Evolutionary conservation across 2,329 filamentous ascomycete species (phyloP).

Genomic region (Chrysosporium queenslandicum): DNA sequence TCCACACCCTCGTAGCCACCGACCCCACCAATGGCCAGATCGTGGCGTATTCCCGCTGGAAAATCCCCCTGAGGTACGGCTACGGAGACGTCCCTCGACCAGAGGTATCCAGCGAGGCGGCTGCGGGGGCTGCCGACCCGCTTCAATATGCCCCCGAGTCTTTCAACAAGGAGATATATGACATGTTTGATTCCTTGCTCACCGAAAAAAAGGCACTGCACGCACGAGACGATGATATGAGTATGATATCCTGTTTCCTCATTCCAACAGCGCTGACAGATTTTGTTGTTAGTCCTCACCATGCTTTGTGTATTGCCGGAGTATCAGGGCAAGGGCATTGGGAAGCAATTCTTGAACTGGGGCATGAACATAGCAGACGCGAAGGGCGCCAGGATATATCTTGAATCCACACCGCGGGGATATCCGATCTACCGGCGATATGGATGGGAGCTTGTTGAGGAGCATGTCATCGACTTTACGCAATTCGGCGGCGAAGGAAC

Average conservation of each 20-base stretch:
- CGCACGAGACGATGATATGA: constrained; percentile 2
- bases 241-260: not conserved
- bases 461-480: not conserved
- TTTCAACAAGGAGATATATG: not conserved
- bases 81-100: not conserved
- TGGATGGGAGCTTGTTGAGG: constrained; percentile 5
- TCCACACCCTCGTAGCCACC: constrained; percentile 1
- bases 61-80: not conserved
- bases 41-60: constrained; percentile 1
- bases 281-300: not conserved
- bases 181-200: not conserved
- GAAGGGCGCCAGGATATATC: constrained; percentile 1
- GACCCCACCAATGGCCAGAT: not conserved
- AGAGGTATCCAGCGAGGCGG: not conserved
- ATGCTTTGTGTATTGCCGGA: constrained; percentile 4
- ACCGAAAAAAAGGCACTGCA: not conserved
- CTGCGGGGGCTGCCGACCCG: not conserved
- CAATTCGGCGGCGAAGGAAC: not conserved
- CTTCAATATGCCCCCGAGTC: not conserved
- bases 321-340: constrained; percentile 3
- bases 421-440: constrained; percentile 2
- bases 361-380: constrained; percentile 4
- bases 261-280: not conserved
- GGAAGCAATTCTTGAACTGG: constrained; percentile 5
- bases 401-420: constrained; percentile 3